These are phyloP conservation scores for Teratosphaeria zuluensis DNA, from an alignment of 2,329 filamentous ascomycete species.

Conservation along the genomic window DNA sequence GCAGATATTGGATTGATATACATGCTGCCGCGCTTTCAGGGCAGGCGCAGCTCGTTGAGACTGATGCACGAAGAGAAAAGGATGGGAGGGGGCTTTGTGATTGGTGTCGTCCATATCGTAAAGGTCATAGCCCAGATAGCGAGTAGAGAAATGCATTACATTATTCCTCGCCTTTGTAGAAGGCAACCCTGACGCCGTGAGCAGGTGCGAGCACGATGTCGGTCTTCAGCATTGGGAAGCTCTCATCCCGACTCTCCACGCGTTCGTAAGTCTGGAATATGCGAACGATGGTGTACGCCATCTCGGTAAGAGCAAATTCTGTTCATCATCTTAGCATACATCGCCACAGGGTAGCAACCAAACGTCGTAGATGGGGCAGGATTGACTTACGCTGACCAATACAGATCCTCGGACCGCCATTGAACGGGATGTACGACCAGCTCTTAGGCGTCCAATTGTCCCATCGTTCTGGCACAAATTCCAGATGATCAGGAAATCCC, in stretches of 20 bases:
- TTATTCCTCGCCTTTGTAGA: conserved; percentile 16
- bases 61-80: too few relatives aligned
- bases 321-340: neutral
- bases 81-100: neutral
- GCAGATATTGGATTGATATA: too few relatives aligned
- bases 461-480: conserved; percentile 43
- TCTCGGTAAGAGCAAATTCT: conserved; percentile 41
- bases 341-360: neutral
- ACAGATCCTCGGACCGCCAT: conserved; percentile 35
- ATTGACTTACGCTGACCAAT: conserved; percentile 33
- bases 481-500: conserved; percentile 30
- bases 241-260: conserved; percentile 29
- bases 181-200: conserved; percentile 30
- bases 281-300: conserved; percentile 39
- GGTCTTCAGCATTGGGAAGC: conserved; percentile 31
- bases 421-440: conserved; percentile 39
- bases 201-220: conserved; percentile 42
- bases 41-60: too few relatives aligned
- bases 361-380: neutral
- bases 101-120: neutral
- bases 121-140: too few relatives aligned
- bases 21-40: too few relatives aligned
- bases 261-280: conserved; percentile 36
- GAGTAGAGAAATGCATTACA: neutral
- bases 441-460: conserved; percentile 39